Percentiles rank a stretch among this genome's conserved stretches.
phyloP scores from a whole-genome alignment of 345 rosid species.

The Abelmoschus esculentus region DNA sequence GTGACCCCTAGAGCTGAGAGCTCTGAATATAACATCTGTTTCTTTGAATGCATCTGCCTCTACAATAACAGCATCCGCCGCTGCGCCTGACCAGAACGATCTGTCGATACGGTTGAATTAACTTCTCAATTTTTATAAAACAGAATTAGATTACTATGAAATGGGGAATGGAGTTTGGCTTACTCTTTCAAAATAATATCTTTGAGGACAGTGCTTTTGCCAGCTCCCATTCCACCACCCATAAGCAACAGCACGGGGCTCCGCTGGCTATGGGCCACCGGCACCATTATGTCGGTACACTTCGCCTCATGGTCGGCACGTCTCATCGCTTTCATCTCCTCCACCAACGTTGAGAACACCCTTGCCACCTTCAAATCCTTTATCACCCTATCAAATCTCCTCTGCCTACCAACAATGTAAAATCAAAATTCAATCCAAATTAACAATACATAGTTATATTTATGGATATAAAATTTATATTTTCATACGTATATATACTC shows the following conservation, averaged over 20 bases:
- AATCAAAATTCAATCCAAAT: not conserved
- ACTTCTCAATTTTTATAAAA: no score
- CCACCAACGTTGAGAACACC: slow-evolving; percentile 65
- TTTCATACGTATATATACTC: no score
- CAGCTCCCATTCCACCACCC: slow-evolving; percentile 99
- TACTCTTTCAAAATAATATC: slow-evolving; percentile 67
- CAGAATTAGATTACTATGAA: not conserved
- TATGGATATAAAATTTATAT: no score
- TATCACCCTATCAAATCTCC: slow-evolving; percentile 67
- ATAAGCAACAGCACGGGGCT: slow-evolving; percentile 89
- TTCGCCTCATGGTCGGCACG: slow-evolving; percentile 25
- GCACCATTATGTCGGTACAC: slow-evolving; percentile 77
- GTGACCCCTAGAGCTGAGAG: slow-evolving; percentile 69
- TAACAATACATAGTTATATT: not conserved
- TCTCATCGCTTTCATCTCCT: slow-evolving; percentile 70
- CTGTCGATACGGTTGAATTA: slow-evolving; percentile 24
- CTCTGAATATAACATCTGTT: slow-evolving; percentile 78
- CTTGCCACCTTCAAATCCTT: slow-evolving; percentile 64
- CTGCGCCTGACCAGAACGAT: slow-evolving; percentile 76
- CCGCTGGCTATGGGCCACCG: slow-evolving; percentile 61
- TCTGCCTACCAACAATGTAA: slow-evolving; percentile 36
- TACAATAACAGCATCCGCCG: slow-evolving; percentile 61
- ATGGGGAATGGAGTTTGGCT: not conserved
- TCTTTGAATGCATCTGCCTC: slow-evolving; percentile 98
- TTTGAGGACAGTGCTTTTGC: slow-evolving; percentile 93